These are phyloP conservation scores for Mucor irregularis DNA, from an alignment of 371 early-diverging fungal species.

Conservation along the genomic window DNA sequence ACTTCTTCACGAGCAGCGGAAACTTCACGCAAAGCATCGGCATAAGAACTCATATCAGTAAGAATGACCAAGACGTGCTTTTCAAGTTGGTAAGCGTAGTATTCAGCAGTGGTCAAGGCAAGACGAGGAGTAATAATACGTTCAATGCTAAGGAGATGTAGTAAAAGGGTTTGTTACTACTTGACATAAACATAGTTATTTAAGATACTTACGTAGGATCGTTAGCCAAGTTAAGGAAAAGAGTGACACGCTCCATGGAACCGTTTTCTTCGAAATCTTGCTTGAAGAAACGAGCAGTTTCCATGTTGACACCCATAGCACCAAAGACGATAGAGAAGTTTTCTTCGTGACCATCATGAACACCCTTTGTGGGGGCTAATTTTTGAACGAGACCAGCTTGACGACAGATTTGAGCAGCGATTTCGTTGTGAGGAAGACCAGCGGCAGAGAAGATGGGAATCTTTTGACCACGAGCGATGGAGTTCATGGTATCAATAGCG, in stretches of 20 bases:
- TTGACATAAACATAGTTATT: no score
- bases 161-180: no score
- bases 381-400: constrained; percentile 99
- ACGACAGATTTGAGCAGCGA: constrained; percentile 99
- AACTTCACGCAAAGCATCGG: constrained; percentile 99
- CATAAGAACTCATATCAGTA: constrained; percentile 99
- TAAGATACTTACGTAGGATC: constrained; percentile 99
- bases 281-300: constrained; percentile 99
- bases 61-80: constrained; percentile 99
- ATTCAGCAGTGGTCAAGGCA: constrained; percentile 99
- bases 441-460: constrained; percentile 99
- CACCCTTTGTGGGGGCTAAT: constrained; percentile 83
- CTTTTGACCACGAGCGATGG: constrained; percentile 99
- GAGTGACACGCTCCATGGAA: constrained; percentile 97
- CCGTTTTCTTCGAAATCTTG: constrained; percentile 99
- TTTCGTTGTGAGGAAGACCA: constrained; percentile 99
- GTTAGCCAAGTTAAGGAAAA: constrained; percentile 99
- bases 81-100: constrained; percentile 99
- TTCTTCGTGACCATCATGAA: constrained; percentile 98
- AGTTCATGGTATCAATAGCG: constrained; percentile 99
- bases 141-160: constrained; percentile 77
- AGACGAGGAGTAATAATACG: constrained; percentile 99
- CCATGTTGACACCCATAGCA: constrained; percentile 99
- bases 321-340: constrained; percentile 99
- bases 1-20: constrained; percentile 99